These are phyloP conservation scores for Stagonosporopsis chrysanthemi DNA, from an alignment of 2,329 filamentous ascomycete genomes.

Conservation along the genomic window DNA sequence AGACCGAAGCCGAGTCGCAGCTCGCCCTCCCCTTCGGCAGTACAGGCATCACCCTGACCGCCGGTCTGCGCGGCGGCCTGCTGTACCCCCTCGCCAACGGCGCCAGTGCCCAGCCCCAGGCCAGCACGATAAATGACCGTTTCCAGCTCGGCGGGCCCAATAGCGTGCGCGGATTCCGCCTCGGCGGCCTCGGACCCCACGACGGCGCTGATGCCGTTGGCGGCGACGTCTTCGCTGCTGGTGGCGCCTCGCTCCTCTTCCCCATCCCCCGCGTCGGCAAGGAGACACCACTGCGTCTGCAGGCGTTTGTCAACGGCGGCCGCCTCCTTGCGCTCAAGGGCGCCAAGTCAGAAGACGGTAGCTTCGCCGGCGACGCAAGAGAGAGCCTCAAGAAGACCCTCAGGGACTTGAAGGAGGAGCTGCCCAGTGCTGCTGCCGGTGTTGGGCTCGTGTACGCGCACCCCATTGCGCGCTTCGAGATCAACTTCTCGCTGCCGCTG, in stretches of 20 bases:
- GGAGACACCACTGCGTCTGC: constrained; percentile 84
- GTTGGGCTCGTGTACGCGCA: constrained; percentile 94
- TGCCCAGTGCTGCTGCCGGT: constrained; percentile 86
- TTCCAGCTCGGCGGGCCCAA: constrained; percentile 95
- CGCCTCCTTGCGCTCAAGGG: constrained; percentile 78
- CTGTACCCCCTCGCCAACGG: constrained; percentile 81
- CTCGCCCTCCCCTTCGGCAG: constrained; percentile 76
- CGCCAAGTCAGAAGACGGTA: constrained; percentile 47
- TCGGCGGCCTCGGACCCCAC: constrained; percentile 86
- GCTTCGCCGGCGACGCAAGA: constrained; percentile 54
- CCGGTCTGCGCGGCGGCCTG: constrained; percentile 79
- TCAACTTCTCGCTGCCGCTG: constrained; percentile 92
- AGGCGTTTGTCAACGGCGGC: constrained; percentile 91
- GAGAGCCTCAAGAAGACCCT: constrained; percentile 41
- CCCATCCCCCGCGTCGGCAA: constrained; percentile 83
- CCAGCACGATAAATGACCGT: constrained; percentile 88
- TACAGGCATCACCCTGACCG: constrained; percentile 83
- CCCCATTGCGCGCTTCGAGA: constrained; percentile 88
- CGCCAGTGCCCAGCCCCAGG: constrained; percentile 61
- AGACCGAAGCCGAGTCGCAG: constrained; percentile 85
- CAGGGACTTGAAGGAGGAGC: constrained; percentile 72
- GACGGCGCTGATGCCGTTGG: constrained; percentile 87
- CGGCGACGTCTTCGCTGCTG: constrained; percentile 90
- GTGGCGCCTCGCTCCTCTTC: constrained; percentile 82
- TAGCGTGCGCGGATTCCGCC: constrained; percentile 91